Evolutionary conservation across 2,329 filamentous ascomycete species (phyloP), one percentile per base, ranked within the genome.

Genomic region (Trichoderma guizhouense): DNA sequence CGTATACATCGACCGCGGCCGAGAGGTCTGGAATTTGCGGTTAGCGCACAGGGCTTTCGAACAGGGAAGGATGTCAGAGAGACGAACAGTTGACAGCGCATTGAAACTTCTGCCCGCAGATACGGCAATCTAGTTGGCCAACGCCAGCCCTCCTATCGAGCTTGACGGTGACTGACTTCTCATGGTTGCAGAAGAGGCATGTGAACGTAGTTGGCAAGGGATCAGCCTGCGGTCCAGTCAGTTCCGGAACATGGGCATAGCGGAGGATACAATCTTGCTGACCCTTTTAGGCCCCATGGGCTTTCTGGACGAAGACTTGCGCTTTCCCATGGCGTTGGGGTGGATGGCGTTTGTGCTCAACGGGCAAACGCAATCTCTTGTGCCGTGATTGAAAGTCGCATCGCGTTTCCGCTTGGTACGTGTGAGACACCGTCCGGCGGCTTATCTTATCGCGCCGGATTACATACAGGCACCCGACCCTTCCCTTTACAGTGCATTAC

Each of bases 121-220:
- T 90, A 81, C 95, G 97, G 85, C 96, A 99, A 72, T 91, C 90
- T 30, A 99, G 86, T 73, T 92, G 89, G 61, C 95, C 96, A 47
- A 97, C 88, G 66, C 94, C 94, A 32, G 90, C 86, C 81, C 98
- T 98, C 86, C 97, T 97, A 81, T 99, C 94, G 65, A 99, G 87
- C 82, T 97, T 96, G 76, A 98, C 93, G 32, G 90, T 88, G 67
- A 99, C 93, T 0, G 95, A 93, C 76, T 94, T 96, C 80, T 98
- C 96, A 83, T 98, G 95, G 81, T 98, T 98, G 87, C 96, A 99
- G 84, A 99, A 99, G 60, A 99, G 90, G 81, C 96, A 99, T 71
- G 95, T 93, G 82, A 99, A 99, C n/a, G 90, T 89, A 3, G 93
- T 95, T 4, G 92, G 87, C 21, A 96, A 87, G 53, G 90, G 88